Conservation (phyloP, 106 monocot genomes). For the Dendrobium huoshanense region DNA sequence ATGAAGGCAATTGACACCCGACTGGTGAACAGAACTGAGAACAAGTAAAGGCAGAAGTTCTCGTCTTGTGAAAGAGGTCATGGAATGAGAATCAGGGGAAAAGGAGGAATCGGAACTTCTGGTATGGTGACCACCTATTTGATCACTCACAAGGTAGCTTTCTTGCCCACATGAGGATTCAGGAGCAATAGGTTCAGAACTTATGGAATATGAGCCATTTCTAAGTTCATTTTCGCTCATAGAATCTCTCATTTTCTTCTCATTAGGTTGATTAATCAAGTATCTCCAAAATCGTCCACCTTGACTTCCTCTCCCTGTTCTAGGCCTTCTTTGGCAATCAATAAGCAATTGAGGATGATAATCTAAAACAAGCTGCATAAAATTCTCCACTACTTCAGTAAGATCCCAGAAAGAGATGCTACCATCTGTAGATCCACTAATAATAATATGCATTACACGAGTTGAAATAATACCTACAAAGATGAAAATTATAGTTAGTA, state of each 20-base stretch:
- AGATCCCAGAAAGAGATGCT: conserved; percentile 94
- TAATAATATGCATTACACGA: conserved; percentile 42
- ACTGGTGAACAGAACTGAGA: conserved; percentile 69
- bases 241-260: conserved; percentile 2
- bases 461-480: conserved; percentile 29
- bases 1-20: conserved; percentile 88
- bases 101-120: background rate
- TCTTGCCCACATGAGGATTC: conserved; percentile 3
- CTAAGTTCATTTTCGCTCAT: conserved; percentile 1
- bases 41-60: conserved; percentile 52
- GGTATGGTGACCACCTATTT: background rate
- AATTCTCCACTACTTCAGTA: conserved; percentile 45
- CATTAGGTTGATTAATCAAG: conserved; percentile 17
- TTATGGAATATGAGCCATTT: background rate
- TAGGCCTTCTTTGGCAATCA: conserved; percentile 60
- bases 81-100: conserved; percentile 1
- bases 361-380: conserved; percentile 50
- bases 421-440: conserved; percentile 93
- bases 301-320: conserved; percentile 92
- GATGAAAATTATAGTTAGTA: background rate
- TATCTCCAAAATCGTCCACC: conserved; percentile 87
- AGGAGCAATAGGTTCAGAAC: conserved; percentile 9
- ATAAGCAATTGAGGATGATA: conserved; percentile 38
- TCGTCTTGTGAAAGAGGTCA: conserved; percentile 13
- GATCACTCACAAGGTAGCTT: conserved; percentile 5